These are phyloP conservation scores for Pholiota conissans DNA, from an alignment of 768 basidiomycete genomes.

Conservation along the genomic window DNA sequence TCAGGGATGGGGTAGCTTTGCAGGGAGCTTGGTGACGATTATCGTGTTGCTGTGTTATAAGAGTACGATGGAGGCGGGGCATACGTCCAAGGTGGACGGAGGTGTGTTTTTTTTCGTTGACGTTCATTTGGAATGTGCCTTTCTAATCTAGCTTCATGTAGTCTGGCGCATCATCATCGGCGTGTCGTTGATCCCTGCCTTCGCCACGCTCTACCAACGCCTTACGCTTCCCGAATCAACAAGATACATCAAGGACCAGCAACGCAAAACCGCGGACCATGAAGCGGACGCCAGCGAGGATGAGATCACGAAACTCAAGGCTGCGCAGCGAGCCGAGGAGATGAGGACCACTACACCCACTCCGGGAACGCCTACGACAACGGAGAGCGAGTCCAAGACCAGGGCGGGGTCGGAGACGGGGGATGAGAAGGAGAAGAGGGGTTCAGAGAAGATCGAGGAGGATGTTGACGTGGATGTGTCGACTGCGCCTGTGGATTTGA, in stretches of 20 bases:
- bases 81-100: constrained; percentile 69
- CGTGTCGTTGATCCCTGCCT: constrained; percentile 74
- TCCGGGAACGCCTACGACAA: neutral
- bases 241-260: constrained; percentile 48
- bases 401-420: neutral
- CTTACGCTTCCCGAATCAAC: constrained; percentile 71
- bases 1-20: constrained; percentile 76
- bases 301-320: constrained; percentile 30
- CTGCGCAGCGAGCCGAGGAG: constrained; percentile 10
- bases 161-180: constrained; percentile 77
- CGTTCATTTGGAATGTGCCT: too few relatives aligned
- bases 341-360: neutral
- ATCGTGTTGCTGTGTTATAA: constrained; percentile 67
- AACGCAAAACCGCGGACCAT: constrained; percentile 21
- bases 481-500: constrained; percentile 10
- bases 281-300: constrained; percentile 13
- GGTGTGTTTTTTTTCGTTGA: constrained; percentile 43
- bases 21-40: constrained; percentile 62
- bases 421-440: neutral
- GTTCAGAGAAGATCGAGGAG: neutral
- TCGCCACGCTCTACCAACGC: constrained; percentile 74
- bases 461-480: neutral
- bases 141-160: too few relatives aligned
- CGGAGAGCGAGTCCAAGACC: neutral
- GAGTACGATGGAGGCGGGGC: constrained; percentile 56